Evolutionary conservation across 2,329 filamentous ascomycete genomes (phyloP), one percentile per base, ranked within the genome.

Genomic region (Ascochyta rabiei): DNA sequence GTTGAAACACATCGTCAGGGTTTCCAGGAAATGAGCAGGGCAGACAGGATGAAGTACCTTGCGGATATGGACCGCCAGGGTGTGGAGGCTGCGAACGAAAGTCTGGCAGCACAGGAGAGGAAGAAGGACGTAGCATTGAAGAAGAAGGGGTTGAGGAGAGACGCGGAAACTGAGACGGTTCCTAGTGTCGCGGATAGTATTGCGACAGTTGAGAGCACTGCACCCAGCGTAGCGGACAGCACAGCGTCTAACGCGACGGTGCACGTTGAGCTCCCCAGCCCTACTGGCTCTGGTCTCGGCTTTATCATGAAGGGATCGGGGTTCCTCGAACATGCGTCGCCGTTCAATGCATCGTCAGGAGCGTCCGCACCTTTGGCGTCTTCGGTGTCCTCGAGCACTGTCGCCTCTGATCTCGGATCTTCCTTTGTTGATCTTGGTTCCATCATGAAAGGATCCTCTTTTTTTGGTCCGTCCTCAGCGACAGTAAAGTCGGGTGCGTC

Each of bases 1-100:
- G 81, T 82, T 47, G 80, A 83, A 48, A 86, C 84, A 62, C 95
- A 98, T 75, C 81, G 84, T 33, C 72, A 83, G 34, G 84, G 82
- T 41, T 83, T 96, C 62, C 77, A 82, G 47, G 79, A 81, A 26
- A 77, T 88, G 60, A 79, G 83, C 59, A 79, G 82, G 12, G 77
- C 81, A 51, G 81, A 88, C 53, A 84, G 86, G 59, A 77, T 80
- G 59, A 80, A 81, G 39, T 95, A 92, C 70, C 73, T 90, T 52
- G 73, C 75, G 53, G 77, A 79, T 33, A 72, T 87, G 68, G 76
- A 82, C 61, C 71, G 82, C 80, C 73, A 86, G 77, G 76, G 84
- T 79, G 65, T 76, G 44, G 78, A 81, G 43, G 79, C 81, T 19
- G 79, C 82, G 30, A 75, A 75, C 42, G 70, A 78, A 39, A 77